These are phyloP conservation scores for Caryopteris hybrid DNA, from an alignment of 305 asterid species.

Conservation along the genomic window DNA sequence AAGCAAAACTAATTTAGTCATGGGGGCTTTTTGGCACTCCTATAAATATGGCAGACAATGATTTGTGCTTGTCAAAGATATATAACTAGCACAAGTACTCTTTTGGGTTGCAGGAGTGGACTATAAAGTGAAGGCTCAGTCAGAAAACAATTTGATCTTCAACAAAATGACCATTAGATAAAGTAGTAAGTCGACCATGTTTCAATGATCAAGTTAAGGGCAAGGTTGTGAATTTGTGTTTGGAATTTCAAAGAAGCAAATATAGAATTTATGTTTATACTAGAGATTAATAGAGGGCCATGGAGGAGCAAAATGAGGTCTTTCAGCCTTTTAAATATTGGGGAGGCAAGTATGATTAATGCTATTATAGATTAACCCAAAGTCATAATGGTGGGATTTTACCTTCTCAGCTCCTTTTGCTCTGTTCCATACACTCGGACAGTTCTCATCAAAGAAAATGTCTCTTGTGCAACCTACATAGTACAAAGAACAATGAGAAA, in stretches of 20 bases:
- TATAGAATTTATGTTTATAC: background rate
- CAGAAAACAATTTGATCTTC: background rate
- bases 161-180: background rate
- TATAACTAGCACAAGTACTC: background rate
- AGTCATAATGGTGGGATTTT: background rate
- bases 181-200: background rate
- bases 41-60: background rate
- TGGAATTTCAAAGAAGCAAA: background rate
- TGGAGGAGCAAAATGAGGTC: background rate
- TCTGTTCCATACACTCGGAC: conserved; percentile 96
- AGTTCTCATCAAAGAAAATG: conserved; percentile 93
- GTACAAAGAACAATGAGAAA: conserved; percentile 15
- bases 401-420: conserved; percentile 83
- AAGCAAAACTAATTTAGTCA: background rate
- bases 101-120: background rate
- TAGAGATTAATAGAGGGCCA: background rate
- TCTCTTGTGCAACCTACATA: conserved; percentile 89
- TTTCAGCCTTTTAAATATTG: background rate
- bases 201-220: background rate
- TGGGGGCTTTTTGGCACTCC: background rate
- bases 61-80: background rate
- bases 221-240: background rate
- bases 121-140: background rate
- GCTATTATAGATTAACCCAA: background rate
- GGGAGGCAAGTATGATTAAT: background rate